phyloP scores from a whole-genome alignment of 192 early-diverging fungal genomes.

The Entomortierella parvispora region DNA sequence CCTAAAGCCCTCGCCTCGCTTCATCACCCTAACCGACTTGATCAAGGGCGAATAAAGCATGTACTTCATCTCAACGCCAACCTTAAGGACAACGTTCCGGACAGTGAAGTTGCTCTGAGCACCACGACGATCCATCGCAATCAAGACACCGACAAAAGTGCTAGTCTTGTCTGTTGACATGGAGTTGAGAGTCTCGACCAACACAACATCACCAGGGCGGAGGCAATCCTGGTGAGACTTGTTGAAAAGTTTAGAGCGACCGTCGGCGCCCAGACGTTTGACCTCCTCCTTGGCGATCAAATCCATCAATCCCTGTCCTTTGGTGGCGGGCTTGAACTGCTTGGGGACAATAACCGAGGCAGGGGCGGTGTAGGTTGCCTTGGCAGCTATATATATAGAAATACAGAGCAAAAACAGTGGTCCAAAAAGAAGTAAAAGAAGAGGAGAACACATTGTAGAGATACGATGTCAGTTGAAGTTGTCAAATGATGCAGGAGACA shows the following conservation, averaged over 20 bases:
- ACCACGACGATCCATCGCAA: conserved; percentile 77
- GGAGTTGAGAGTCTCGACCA: conserved; percentile 75
- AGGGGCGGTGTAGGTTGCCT: conserved; percentile 50
- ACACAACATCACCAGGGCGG: conserved; percentile 70
- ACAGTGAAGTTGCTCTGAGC: conserved; percentile 81
- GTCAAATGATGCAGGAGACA: too few relatives aligned
- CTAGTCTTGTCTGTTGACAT: conserved; percentile 56
- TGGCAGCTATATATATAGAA: conserved; percentile 22
- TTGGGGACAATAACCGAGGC: conserved; percentile 48
- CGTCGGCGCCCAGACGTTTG: conserved; percentile 63
- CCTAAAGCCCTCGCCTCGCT: conserved; percentile 64
- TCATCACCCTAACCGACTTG: conserved; percentile 75
- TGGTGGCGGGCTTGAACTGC: conserved; percentile 59
- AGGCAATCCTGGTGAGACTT: conserved; percentile 66
- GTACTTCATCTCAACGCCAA: conserved; percentile 82
- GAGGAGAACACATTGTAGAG: background rate
- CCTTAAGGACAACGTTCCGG: conserved; percentile 78
- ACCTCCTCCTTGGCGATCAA: conserved; percentile 71
- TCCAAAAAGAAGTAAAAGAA: background rate
- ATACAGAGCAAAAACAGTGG: too few relatives aligned
- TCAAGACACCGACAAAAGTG: conserved; percentile 78
- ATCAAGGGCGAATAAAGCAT: conserved; percentile 81
- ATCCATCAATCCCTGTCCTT: conserved; percentile 72
- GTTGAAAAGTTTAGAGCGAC: conserved; percentile 70
- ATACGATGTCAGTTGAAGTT: conserved; percentile 6